Base-by-base conservation (phyloP, 495 filamentous ascomycete species). In the Neurospora sp. region DNA sequence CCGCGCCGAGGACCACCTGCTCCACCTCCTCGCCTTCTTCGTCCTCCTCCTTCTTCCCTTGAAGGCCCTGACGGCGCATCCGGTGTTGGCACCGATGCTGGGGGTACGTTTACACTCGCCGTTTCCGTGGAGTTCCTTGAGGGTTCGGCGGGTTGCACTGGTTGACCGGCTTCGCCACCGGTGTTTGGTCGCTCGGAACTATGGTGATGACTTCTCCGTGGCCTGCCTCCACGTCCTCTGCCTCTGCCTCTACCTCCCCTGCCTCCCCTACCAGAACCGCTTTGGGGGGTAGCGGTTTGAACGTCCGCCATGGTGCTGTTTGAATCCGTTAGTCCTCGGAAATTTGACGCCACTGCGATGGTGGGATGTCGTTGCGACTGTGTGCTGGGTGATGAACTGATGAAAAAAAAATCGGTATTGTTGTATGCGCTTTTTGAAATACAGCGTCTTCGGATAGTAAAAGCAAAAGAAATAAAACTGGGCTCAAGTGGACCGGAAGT, bases 371-470 rank as follows among this genome's bases (percentile, higher is more conserved):
- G n/a, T 20, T 62, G 41, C 14, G 31, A 40, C 66, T 42, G 4
- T 40, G 48, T 70, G n/a, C 42, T 44, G 14, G 70, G 46, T 48
- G 9, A 54, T 16, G 72, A 44, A 46, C 46, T 14, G 40, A 9
- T n/a, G 38, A 46, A 20, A 18, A 48, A 69, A 69, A n/a, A 31
- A 31, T 39, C 23, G 18, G 44, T 39, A 12, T 70, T 39, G 46
- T 85, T 66, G 54, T 35, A 37, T 66, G 85, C 85, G 84, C 85
- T 86, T 86, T 83, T 82, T 81, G 75, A 86, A 87, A 87, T 86
- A 87, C 80, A 85, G 85, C 85, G 85, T 79, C 85, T 87, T 87
- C 76, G 37, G 41, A 78, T 72, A 31, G 5, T 48, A 71, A 59
- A 62, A 74, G n/a, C 12, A 35, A 27, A 46, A 10, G 2, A 31